Percentiles rank a stretch among this genome's conserved stretches.
phyloP scores from a whole-genome alignment of 176 grass and related monocot species.

The Dendrocalamus sinicus region DNA sequence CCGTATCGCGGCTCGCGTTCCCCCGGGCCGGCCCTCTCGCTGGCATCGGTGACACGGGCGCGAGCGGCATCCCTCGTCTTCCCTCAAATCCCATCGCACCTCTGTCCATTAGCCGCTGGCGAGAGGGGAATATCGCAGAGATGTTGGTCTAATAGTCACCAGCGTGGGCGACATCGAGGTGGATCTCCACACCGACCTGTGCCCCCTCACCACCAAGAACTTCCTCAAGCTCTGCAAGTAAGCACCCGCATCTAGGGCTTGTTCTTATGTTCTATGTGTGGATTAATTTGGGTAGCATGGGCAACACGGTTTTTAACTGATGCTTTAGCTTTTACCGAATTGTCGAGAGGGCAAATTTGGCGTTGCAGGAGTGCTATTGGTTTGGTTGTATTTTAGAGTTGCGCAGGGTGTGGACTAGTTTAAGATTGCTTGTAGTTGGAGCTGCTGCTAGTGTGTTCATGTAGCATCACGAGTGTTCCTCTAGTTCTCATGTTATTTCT shows the following conservation, averaged over 20 bases:
- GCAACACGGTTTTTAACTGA: not conserved
- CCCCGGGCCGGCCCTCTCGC: too few species aligned
- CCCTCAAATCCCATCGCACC: not conserved
- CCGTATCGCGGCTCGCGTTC: too few species aligned
- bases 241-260: not conserved
- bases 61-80: not conserved
- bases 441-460: not conserved
- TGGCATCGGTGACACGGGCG: too few species aligned
- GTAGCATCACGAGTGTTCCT: too few species aligned
- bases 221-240: conserved; percentile 99
- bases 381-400: not conserved
- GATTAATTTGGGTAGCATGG: not conserved
- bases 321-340: not conserved
- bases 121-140: not conserved
- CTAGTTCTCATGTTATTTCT: not conserved
- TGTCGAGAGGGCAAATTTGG: not conserved
- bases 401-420: not conserved
- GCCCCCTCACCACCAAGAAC: too few species aligned
- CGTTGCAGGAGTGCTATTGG: not conserved
- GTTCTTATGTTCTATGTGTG: not conserved
- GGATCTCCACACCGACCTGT: conserved; percentile 85
- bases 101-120: too few species aligned
- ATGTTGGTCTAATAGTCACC: conserved; percentile 94
- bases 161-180: conserved; percentile 89
- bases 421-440: not conserved